phyloP scores from a whole-genome alignment of 2,329 filamentous ascomycete genomes.

The Fusarium nelsonii region DNA sequence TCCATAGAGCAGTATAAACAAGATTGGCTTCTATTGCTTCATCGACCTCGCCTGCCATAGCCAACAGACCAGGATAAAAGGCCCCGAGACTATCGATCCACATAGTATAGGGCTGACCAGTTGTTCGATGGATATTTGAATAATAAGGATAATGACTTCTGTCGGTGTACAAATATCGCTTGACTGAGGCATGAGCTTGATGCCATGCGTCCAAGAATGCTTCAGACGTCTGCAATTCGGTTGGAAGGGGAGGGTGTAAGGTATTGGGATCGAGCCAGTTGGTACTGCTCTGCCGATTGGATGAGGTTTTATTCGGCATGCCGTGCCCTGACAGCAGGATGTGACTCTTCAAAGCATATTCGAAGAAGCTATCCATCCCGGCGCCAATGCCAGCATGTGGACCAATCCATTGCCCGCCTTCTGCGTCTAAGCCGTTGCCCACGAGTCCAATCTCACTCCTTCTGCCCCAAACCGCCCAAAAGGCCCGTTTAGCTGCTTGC shows the following conservation, averaged over 20 bases:
- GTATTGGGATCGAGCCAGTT: slow-evolving; percentile 73
- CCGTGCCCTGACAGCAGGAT: slow-evolving; percentile 85
- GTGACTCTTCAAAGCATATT: slow-evolving; percentile 95
- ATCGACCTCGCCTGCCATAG: slow-evolving; percentile 87
- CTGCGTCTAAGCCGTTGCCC: slow-evolving; percentile 91
- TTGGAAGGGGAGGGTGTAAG: slow-evolving; percentile 69
- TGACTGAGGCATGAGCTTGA: slow-evolving; percentile 86
- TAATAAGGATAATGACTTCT: slow-evolving; percentile 87
- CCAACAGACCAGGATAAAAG: slow-evolving; percentile 91
- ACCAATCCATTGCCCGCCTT: slow-evolving; percentile 89
- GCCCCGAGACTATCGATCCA: slow-evolving; percentile 98
- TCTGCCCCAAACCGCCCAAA: slow-evolving; percentile 96
- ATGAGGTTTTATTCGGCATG: slow-evolving; percentile 62
- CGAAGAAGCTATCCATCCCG: slow-evolving; percentile 97
- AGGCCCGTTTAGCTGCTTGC: slow-evolving; percentile 87
- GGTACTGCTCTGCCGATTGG: slow-evolving; percentile 57
- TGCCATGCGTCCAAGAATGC: slow-evolving; percentile 87
- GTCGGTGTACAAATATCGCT: slow-evolving; percentile 88
- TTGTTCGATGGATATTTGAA: slow-evolving; percentile 87
- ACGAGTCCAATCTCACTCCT: slow-evolving; percentile 88
- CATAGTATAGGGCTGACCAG: slow-evolving; percentile 86
- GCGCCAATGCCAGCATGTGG: slow-evolving; percentile 94
- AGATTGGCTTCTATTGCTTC: slow-evolving; percentile 92
- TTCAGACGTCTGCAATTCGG: slow-evolving; percentile 77
- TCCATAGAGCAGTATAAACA: slow-evolving; percentile 94